Evolutionary conservation across 148 eudicot genomes (phyloP).

Genomic region (Simmondsia chinensis): DNA sequence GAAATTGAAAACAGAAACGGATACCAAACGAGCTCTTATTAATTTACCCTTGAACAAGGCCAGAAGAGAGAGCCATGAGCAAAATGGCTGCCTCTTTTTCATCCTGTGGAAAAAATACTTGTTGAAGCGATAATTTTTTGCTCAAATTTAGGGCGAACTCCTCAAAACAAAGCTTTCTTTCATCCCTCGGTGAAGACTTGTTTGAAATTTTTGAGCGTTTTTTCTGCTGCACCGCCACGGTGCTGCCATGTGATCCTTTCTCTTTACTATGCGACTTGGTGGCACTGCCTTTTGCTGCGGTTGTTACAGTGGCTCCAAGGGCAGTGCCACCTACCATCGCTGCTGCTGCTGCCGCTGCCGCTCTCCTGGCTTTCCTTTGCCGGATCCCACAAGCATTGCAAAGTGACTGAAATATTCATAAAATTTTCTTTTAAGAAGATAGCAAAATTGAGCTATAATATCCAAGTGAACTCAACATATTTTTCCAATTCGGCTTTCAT

Average conservation of each 20-base stretch:
- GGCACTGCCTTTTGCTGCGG: not conserved
- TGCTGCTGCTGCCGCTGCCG: conserved; percentile 53
- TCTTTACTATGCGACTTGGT: conserved; percentile 18
- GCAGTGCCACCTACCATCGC: conserved; percentile 7
- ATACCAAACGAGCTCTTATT: not conserved
- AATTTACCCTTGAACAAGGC: conserved; percentile 35
- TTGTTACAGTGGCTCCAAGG: not conserved
- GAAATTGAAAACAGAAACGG: too few species aligned
- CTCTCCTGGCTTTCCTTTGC: conserved; percentile 69
- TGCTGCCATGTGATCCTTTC: conserved; percentile 10
- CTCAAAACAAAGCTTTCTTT: conserved; percentile 30
- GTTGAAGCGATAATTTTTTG: conserved; percentile 35
- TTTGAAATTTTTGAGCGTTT: conserved; percentile 25
- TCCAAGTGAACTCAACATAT: too few species aligned
- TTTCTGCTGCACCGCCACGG: conserved; percentile 12
- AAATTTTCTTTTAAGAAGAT: not conserved
- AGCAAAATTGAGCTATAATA: too few species aligned
- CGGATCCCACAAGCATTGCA: conserved; percentile 83
- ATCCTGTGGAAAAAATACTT: conserved; percentile 56
- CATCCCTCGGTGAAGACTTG: not conserved
- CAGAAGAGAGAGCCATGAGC: conserved; percentile 76
- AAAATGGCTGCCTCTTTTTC: conserved; percentile 73
- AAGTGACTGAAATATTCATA: conserved; percentile 37
- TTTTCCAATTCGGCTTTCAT: too few species aligned
- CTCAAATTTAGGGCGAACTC: conserved; percentile 42